Evolutionary conservation across 1,284 basidiomycete genomes (phyloP), one percentile per base, ranked within the genome.

Genomic region (Cryptococcus maquisensis): DNA sequence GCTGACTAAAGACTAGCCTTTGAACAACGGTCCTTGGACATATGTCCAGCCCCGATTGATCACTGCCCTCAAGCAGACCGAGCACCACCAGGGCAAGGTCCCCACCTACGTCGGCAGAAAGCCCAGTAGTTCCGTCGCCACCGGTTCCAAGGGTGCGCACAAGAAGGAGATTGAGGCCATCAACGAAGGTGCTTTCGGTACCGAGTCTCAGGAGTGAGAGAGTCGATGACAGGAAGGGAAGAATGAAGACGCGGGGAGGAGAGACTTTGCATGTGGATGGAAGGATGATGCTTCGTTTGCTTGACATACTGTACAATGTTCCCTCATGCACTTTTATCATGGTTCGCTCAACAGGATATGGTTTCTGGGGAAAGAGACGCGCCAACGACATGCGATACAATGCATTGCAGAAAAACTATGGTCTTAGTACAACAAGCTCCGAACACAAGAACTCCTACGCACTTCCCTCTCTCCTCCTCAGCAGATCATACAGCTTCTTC

Each of bases 11-110:
- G n/a, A 12, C n/a, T 48, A 95, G 76, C 92, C 92, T 6, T 76
- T 96, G 59, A 97, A 97, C 81, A 90, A 90, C 66, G 91, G 91
- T 64, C 86, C 90, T 35, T 94, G 90, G 91, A 87, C 86, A 39
- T 95, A 98, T 69, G 83, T 96, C 54, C 89, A 88, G 47, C 91
- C 93, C 28, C 85, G 91, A 55, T 86, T 93, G 67, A 83, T 86
- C 71, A 92, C 88, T 42, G 69, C 74, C 43, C 83, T 85, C 46
- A 84, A 86, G 67, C 81, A 90, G 78, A 94, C 90, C 3, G 78
- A 88, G 74, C 83, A 96, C 78, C 96, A 99, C 80, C 86, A 87
- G 79, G 86, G 86, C 72, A 92, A 93, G 77, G 87, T 88, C 68
- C 87, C 91, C 21, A 79, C 80, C 63, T 93, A 92, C 72, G 90